Conservation (phyloP, 2,329 filamentous ascomycete species). For the Trichophyton verrucosum region DNA sequence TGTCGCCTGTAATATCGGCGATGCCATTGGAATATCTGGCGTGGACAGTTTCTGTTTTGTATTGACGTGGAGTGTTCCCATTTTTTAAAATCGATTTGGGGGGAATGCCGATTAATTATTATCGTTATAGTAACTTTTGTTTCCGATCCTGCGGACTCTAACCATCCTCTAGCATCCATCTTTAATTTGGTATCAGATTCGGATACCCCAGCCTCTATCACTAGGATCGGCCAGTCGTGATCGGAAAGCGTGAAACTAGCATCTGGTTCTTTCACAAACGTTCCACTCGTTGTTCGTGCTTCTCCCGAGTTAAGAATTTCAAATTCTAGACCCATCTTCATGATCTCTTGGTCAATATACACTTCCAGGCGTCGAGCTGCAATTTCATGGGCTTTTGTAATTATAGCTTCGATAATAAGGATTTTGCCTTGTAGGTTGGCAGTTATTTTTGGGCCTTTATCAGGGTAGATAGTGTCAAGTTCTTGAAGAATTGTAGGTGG, state of each 20-base stretch:
- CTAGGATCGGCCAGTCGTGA: not conserved
- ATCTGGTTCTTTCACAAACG: not conserved
- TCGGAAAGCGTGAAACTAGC: not conserved
- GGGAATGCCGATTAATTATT: not conserved
- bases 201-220: not conserved
- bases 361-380: not conserved
- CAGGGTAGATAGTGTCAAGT: not conserved
- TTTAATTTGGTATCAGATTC: slow-evolving; percentile 1
- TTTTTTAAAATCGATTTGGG: not conserved
- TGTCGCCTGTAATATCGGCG: not conserved
- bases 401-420: not conserved
- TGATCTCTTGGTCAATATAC: not conserved
- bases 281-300: not conserved
- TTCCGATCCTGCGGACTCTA: not conserved
- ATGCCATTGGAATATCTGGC: not conserved
- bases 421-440: not conserved
- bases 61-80: not conserved
- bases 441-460: not conserved
- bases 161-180: slow-evolving; percentile 3
- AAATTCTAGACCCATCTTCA: not conserved
- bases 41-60: not conserved
- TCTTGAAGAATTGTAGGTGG: not conserved
- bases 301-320: not conserved
- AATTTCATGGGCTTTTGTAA: not conserved
- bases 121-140: slow-evolving; percentile 2